Evolutionary conservation across 2,329 filamentous ascomycete genomes (phyloP).

Genomic region (Alternaria arbusti): DNA sequence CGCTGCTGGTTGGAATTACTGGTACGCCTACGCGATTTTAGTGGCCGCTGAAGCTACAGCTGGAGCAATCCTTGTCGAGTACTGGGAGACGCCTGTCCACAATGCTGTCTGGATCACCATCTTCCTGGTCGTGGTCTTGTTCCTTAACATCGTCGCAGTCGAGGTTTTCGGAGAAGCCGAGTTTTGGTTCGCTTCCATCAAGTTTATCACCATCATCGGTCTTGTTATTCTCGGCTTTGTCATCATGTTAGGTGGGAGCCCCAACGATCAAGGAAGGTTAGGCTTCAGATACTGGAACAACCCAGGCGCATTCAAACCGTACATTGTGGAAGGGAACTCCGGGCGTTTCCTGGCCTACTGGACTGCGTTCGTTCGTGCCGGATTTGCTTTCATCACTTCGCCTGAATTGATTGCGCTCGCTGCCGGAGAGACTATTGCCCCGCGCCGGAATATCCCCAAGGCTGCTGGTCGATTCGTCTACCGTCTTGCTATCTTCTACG

Average conservation of each 20-base stretch:
- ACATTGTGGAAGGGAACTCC: slow-evolving; percentile 61
- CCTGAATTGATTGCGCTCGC: slow-evolving; percentile 44
- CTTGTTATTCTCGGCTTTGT: slow-evolving; percentile 45
- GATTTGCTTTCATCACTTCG: slow-evolving; percentile 49
- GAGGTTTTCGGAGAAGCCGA: slow-evolving; percentile 55
- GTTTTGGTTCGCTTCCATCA: slow-evolving; percentile 60
- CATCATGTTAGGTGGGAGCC: slow-evolving; percentile 46
- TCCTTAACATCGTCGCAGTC: slow-evolving; percentile 46
- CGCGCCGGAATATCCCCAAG: slow-evolving; percentile 57
- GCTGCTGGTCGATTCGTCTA: slow-evolving; percentile 61
- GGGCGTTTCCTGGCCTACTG: slow-evolving; percentile 69
- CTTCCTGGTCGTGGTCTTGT: slow-evolving; percentile 42
- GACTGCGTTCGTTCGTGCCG: slow-evolving; percentile 61
- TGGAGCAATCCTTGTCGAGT: slow-evolving; percentile 43
- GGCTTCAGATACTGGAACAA: slow-evolving; percentile 74
- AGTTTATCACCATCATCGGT: slow-evolving; percentile 50
- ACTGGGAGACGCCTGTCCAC: slow-evolving; percentile 43
- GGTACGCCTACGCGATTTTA: slow-evolving; percentile 44
- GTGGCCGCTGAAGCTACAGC: slow-evolving; percentile 45
- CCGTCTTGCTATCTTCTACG: slow-evolving; percentile 64
- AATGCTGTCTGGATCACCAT: slow-evolving; percentile 47
- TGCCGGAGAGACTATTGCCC: slow-evolving; percentile 44
- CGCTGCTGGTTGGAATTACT: slow-evolving; percentile 38
- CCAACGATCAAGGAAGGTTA: slow-evolving; percentile 40
- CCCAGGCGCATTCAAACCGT: slow-evolving; percentile 61